phyloP scores from a whole-genome alignment of 208 protist species.

The Acanthamoeba triangularis region DNA sequence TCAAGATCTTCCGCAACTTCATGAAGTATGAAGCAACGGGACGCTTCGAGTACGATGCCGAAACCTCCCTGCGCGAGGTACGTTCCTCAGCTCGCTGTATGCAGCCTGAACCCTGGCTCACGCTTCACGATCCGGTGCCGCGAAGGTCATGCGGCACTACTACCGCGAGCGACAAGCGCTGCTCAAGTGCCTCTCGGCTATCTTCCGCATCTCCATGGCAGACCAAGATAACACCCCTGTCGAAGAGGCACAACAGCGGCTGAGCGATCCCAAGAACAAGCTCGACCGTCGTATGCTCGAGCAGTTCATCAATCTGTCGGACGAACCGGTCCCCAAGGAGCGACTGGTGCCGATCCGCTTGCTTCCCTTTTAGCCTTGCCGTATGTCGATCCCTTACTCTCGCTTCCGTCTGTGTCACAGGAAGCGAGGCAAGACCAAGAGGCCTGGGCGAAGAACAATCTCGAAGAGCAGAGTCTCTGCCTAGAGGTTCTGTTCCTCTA shows the following conservation, averaged over 20 bases:
- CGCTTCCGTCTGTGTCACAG: not conserved
- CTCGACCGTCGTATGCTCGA: not conserved
- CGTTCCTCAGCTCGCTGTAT: not conserved
- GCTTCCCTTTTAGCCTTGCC: not conserved
- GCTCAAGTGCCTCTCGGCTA: not conserved
- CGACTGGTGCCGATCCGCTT: not conserved
- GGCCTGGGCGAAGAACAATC: slow-evolving; percentile 26
- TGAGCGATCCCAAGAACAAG: slow-evolving; percentile 1
- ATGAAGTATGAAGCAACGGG: not conserved
- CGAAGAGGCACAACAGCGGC: not conserved
- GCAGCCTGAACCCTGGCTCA: no score
- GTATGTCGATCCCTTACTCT: not conserved
- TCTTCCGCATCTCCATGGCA: not conserved
- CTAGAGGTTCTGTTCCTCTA: slow-evolving; percentile 27
- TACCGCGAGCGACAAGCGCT: slow-evolving; percentile 10
- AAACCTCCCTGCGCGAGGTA: not conserved
- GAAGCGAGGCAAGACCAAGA: slow-evolving; percentile 9
- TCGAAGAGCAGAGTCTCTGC: slow-evolving; percentile 44
- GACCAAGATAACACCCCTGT: not conserved
- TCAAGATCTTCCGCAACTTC: slow-evolving; percentile 22
- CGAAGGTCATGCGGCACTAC: not conserved
- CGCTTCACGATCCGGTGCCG: not conserved
- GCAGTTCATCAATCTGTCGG: not conserved
- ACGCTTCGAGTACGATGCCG: not conserved
- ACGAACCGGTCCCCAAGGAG: not conserved